Percentiles rank a stretch among this genome's conserved stretches.
These are phyloP conservation scores for Cystobasidium pallidum DNA, from an alignment of 1,284 basidiomycete species.

Conservation along the genomic window DNA sequence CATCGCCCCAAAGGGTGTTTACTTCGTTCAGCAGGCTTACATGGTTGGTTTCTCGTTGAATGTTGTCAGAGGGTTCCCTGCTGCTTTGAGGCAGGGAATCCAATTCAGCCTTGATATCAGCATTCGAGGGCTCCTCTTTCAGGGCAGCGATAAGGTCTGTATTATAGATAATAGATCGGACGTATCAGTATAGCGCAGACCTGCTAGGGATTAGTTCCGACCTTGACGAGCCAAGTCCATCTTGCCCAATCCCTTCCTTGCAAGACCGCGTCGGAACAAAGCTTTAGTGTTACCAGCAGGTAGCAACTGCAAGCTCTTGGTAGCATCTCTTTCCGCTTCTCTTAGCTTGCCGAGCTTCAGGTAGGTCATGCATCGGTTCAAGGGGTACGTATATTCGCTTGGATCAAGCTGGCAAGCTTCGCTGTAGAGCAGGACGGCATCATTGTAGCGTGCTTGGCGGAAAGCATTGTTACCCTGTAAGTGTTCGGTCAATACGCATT, in stretches of 20 bases:
- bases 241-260: conserved; percentile 63
- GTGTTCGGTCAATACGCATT: background rate
- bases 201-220: conserved; percentile 55
- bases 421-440: conserved; percentile 70
- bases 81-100: conserved; percentile 60
- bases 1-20: too few species aligned
- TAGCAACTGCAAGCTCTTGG: conserved; percentile 45
- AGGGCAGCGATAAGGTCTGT: conserved; percentile 67
- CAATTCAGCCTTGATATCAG: conserved; percentile 45
- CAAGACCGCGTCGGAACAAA: conserved; percentile 71
- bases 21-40: background rate
- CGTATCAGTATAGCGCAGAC: background rate
- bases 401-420: conserved; percentile 69
- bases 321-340: conserved; percentile 58
- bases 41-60: background rate
- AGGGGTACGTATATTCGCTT: conserved; percentile 67
- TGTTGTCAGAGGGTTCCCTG: conserved; percentile 58
- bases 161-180: too few species aligned
- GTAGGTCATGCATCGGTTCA: conserved; percentile 80
- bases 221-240: conserved; percentile 65
- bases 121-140: conserved; percentile 59
- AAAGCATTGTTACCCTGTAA: conserved; percentile 66
- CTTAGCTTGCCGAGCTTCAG: conserved; percentile 68
- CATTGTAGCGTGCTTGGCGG: conserved; percentile 62
- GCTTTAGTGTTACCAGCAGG: conserved; percentile 66